phyloP scores from a whole-genome alignment of 2,329 filamentous ascomycete species.

The Cladosporium sp. region DNA sequence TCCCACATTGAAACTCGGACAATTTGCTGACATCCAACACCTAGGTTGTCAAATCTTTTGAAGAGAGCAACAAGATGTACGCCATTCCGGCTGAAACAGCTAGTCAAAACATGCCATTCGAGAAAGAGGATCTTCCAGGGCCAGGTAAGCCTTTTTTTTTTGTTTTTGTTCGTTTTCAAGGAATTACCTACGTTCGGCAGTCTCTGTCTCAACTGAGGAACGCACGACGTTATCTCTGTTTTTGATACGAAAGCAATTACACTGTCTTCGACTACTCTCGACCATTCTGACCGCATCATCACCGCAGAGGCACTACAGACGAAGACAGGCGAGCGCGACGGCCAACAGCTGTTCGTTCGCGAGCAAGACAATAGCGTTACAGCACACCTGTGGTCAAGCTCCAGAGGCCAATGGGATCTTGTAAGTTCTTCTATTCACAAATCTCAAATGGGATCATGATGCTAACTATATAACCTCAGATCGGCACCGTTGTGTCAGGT shows the following conservation, averaged over 20 bases:
- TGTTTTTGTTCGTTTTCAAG: too few species aligned
- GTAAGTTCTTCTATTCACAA: too few species aligned
- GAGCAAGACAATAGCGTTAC: slow-evolving; percentile 76
- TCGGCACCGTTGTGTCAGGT: slow-evolving; percentile 89
- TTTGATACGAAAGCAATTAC: too few species aligned
- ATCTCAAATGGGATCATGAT: too few species aligned
- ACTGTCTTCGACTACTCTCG: too few species aligned
- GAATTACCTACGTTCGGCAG: too few species aligned
- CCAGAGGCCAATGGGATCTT: slow-evolving; percentile 31
- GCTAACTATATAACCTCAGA: slow-evolving; percentile 44
- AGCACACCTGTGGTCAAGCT: slow-evolving; percentile 78
- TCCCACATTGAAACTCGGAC: not conserved
- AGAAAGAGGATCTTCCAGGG: slow-evolving; percentile 87
- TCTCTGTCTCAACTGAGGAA: too few species aligned
- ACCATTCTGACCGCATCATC: too few species aligned
- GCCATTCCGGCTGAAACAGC: slow-evolving; percentile 55
- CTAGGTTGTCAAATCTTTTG: slow-evolving; percentile 60
- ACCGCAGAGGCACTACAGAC: slow-evolving; percentile 67
- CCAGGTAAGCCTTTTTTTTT: slow-evolving; percentile 37
- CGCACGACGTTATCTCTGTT: too few species aligned
- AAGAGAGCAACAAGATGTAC: slow-evolving; percentile 54
- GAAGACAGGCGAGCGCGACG: slow-evolving; percentile 88
- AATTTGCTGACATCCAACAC: slow-evolving; percentile 1
- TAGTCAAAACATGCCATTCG: slow-evolving; percentile 59
- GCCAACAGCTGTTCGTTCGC: slow-evolving; percentile 87